Evolutionary conservation across 2,329 filamentous ascomycete genomes (phyloP), one percentile per base, ranked within the genome.

Genomic region (Nigrograna mackinnonii): DNA sequence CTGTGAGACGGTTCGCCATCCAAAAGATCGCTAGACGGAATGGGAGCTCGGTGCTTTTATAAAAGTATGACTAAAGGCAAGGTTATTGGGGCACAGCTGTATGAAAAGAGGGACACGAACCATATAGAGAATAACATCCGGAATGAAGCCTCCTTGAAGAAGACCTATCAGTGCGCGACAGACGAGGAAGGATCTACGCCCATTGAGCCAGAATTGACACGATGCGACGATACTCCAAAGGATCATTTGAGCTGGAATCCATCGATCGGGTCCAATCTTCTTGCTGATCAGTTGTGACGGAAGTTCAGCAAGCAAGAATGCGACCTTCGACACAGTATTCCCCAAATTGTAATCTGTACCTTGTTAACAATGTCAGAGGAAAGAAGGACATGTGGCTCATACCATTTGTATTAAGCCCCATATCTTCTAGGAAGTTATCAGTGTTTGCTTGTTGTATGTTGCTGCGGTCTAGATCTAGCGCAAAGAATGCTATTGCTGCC

Each of bases 141-240:
- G 79, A 37, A 84, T 83, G 50, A 83, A 84, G 2, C 67, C 67
- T 18, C 62, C 69, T 47, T 67, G 69, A 22, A 72, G 55, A 24
- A 70, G 48, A 3, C 69, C 69, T 2, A 73, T 55, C 2, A 74
- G 51, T n/a, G 58, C 57, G 19, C 71, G 55, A 7, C 53, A 57
- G 9, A 63, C 58, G 36, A 59, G 67, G 44, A 73, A 73, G 6
- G 59, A 60, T 1, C 55, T 52, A 28, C 66, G 68, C 2, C 70
- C 76, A 1, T 31, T 38, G 3, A 92, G 76, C 3, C 89, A 69
- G 1, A 86, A 84, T 62, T 92, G 88, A 67, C 85, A 77, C 43
- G 83, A 81, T 69, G 66, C 47, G 49, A 73, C 69, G 2, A 70
- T 36, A 19, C 59, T 64, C 71, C 71, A 74, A 1, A 58, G 51